These are phyloP conservation scores for Boletus huronensis DNA, from an alignment of 768 basidiomycete genomes.

Conservation along the genomic window DNA sequence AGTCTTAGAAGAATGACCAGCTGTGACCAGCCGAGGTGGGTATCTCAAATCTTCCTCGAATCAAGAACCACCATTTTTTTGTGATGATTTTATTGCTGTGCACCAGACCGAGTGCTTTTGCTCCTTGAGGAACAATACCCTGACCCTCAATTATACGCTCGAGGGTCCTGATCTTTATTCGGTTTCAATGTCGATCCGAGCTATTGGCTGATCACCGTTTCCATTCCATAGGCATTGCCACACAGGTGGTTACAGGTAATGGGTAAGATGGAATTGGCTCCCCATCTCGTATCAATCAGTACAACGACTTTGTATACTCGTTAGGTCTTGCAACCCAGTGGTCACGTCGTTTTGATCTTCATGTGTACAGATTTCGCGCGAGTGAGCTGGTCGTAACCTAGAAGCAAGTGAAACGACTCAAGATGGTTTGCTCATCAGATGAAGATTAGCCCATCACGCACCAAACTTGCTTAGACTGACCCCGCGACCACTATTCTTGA, in stretches of 20 bases:
- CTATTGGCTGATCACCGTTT: conserved; percentile 1
- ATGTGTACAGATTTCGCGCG: conserved; percentile 78
- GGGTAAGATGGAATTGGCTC: not conserved
- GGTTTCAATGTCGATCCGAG: not conserved
- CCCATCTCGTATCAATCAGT: not conserved
- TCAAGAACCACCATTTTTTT: not conserved
- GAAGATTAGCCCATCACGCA: conserved; percentile 34
- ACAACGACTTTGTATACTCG: not conserved
- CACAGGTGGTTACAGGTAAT: not conserved
- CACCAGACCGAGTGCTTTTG: conserved; percentile 34
- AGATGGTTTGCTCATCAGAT: not conserved
- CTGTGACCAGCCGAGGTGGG: conserved; percentile 1
- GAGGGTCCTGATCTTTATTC: conserved; percentile 29
- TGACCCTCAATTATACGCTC: conserved; percentile 33
- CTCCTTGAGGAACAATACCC: conserved; percentile 33
- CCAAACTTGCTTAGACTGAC: conserved; percentile 89
- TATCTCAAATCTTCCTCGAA: not conserved
- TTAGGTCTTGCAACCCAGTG: no score
- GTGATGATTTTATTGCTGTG: conserved; percentile 36
- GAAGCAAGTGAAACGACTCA: not conserved
- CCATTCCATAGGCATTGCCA: not conserved
- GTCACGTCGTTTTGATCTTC: conserved; percentile 59
- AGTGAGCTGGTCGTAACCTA: conserved; percentile 85
- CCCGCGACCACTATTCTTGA: conserved; percentile 90
- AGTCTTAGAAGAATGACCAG: not conserved